Percentiles rank a stretch among this genome's conserved stretches.
Evolutionary conservation across 73 alveolate species (phyloP).

Genomic region (Breviolum minutum): DNA sequence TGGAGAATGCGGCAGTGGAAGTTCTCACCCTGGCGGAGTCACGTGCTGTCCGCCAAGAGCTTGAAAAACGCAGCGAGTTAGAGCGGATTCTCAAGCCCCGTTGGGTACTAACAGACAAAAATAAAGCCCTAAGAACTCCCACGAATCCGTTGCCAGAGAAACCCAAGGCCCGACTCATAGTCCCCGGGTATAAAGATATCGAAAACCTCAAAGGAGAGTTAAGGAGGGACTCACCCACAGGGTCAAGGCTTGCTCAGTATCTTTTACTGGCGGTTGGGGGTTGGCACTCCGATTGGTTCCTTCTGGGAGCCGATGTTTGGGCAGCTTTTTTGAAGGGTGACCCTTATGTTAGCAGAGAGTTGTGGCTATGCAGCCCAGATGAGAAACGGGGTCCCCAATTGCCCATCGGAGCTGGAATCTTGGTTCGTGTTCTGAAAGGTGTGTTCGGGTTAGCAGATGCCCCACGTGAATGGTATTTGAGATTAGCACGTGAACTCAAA

Average conservation of each 20-base stretch:
- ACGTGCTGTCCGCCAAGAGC: neutral
- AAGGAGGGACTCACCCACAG: neutral
- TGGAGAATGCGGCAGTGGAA: neutral
- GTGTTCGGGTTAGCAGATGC: neutral
- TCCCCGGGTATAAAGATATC: constrained; percentile 8
- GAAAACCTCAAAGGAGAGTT: neutral
- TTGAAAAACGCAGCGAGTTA: neutral
- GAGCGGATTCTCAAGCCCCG: neutral
- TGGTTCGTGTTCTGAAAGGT: neutral
- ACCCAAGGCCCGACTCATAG: neutral
- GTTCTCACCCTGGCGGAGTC: neutral
- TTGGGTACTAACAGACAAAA: constrained; percentile 18
- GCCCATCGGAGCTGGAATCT: neutral
- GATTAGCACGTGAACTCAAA: neutral
- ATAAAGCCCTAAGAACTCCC: neutral
- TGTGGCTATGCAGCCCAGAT: neutral
- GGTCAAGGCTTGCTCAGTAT: neutral
- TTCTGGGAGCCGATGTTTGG: neutral
- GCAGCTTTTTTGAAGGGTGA: neutral
- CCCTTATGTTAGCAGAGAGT: neutral
- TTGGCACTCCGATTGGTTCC: neutral
- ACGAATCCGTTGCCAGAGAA: neutral
- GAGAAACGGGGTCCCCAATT: neutral
- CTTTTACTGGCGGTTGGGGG: neutral
- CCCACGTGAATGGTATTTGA: too few relatives aligned